These are phyloP conservation scores for Suillus occidentalis DNA, from an alignment of 768 basidiomycete genomes.

Conservation along the genomic window DNA sequence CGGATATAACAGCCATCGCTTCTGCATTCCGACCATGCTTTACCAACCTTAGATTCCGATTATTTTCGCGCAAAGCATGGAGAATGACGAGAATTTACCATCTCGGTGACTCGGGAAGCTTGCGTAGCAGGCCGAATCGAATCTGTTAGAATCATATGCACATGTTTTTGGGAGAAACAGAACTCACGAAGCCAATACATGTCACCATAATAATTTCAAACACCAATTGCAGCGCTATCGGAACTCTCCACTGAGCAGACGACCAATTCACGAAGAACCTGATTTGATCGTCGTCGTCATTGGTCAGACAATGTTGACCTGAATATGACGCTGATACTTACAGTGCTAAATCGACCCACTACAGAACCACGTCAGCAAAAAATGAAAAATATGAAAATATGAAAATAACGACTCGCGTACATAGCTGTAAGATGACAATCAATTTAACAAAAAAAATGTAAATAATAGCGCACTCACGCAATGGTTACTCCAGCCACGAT, in stretches of 20 bases:
- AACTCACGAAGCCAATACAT: constrained; percentile 33
- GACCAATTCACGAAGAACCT: constrained; percentile 36
- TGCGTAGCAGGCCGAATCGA: neutral
- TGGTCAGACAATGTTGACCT: neutral
- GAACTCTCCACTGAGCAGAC: constrained; percentile 43
- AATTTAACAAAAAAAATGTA: neutral
- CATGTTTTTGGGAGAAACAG: neutral
- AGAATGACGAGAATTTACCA: constrained; percentile 19
- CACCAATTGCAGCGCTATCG: constrained; percentile 41
- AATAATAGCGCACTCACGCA: constrained; percentile 27
- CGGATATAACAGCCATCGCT: constrained; percentile 41
- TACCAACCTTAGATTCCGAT: constrained; percentile 33
- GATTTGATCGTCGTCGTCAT: neutral
- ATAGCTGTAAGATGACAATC: neutral
- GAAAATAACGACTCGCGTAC: neutral
- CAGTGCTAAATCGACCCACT: constrained; percentile 45
- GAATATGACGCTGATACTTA: constrained; percentile 14
- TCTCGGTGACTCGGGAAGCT: constrained; percentile 38
- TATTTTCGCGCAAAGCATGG: neutral
- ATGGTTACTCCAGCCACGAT: constrained; percentile 37
- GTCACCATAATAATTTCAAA: constrained; percentile 39
- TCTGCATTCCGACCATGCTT: constrained; percentile 39
- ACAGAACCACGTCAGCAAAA: neutral
- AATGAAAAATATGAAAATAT: constrained; percentile 3
- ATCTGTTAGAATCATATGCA: neutral